phyloP scores from a whole-genome alignment of 208 protist genomes.

The Naegleria fowleri region DNA sequence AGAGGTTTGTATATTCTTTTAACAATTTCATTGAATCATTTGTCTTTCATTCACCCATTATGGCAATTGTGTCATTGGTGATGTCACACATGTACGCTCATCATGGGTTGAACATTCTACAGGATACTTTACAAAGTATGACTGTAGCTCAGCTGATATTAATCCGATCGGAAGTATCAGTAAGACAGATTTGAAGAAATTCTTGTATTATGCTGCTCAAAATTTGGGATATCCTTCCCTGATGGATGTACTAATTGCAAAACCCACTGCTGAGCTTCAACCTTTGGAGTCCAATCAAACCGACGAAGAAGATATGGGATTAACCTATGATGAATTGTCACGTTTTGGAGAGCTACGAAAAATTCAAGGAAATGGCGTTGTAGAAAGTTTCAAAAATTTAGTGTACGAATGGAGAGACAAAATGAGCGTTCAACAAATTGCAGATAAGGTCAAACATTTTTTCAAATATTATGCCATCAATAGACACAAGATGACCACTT shows the following conservation, averaged over 20 bases:
- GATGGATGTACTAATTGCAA: conserved; percentile 37
- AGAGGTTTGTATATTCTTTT: conserved; percentile 55
- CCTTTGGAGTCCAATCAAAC: conserved; percentile 48
- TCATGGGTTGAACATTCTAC: not conserved
- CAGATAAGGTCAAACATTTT: conserved; percentile 69
- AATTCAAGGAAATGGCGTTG: conserved; percentile 47
- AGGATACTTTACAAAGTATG: conserved; percentile 19
- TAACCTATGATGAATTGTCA: conserved; percentile 66
- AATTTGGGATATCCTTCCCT: conserved; percentile 37
- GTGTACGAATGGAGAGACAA: conserved; percentile 39
- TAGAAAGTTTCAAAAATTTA: conserved; percentile 57
- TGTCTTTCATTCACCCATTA: too few relatives aligned
- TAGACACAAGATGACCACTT: conserved; percentile 67
- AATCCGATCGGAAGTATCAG: conserved; percentile 64
- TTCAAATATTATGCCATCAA: conserved; percentile 69
- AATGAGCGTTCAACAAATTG: conserved; percentile 37
- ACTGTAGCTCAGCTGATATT: conserved; percentile 57
- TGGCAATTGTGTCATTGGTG: too few relatives aligned
- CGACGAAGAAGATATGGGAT: conserved; percentile 69
- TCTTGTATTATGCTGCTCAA: conserved; percentile 42
- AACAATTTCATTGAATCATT: too few relatives aligned
- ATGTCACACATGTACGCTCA: too few relatives aligned
- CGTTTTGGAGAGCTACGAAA: conserved; percentile 57
- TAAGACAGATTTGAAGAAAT: conserved; percentile 50
- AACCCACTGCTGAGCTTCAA: conserved; percentile 63